Conservation (phyloP, 805 yeast species). For the Zygosaccharomyces bailii region DNA sequence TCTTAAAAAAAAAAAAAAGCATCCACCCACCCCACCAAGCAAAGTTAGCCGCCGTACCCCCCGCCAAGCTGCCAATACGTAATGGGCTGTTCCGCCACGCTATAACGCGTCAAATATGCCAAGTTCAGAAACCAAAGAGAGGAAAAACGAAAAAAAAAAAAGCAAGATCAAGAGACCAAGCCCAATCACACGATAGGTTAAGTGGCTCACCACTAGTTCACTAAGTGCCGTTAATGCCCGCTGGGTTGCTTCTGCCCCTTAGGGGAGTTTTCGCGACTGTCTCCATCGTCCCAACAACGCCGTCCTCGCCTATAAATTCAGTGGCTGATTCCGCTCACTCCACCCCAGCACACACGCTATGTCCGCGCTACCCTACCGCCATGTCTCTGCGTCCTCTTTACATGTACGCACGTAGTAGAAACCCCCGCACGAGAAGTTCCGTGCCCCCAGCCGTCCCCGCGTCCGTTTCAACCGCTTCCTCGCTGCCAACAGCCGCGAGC, state of each 20-base stretch:
- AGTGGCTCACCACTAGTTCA: background rate
- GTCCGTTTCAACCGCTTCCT: background rate
- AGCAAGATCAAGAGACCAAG: background rate
- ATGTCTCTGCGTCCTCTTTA: constrained; percentile 6
- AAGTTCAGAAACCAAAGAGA: background rate
- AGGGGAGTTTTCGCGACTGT: background rate
- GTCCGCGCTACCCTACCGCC: background rate
- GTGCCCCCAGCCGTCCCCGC: background rate
- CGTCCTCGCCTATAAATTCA: background rate
- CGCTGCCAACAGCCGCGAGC: background rate
- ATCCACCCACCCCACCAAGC: background rate
- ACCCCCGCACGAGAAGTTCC: background rate
- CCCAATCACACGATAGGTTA: background rate
- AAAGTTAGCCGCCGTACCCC: background rate
- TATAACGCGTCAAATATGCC: background rate
- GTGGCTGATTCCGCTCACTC: background rate
- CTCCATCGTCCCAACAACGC: constrained; percentile 1
- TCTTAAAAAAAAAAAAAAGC: no score
- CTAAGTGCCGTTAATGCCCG: background rate
- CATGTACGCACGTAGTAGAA: constrained; percentile 4
- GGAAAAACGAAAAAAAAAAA: background rate
- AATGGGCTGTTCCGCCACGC: background rate
- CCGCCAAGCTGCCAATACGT: no score
- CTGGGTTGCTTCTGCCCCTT: background rate
- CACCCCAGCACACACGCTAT: background rate